These are phyloP conservation scores for Clarkia xantiana DNA, from an alignment of 345 rosid genomes.

Conservation along the genomic window DNA sequence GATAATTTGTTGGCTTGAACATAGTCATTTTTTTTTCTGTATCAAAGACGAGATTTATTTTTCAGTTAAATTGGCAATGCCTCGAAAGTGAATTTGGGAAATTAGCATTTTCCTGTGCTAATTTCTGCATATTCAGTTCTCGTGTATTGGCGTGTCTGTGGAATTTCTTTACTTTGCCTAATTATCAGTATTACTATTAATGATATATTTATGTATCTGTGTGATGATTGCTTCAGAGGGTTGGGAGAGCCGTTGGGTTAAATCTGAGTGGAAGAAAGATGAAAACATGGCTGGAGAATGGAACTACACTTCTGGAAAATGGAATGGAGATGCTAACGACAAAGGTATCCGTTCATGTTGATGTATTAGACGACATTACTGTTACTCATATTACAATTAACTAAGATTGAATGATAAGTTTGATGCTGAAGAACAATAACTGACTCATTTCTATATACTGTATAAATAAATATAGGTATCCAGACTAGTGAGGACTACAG, in stretches of 20 bases:
- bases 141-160: too few species aligned
- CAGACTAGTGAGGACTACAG: slow-evolving; percentile 96
- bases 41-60: too few species aligned
- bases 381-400: too few species aligned
- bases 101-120: background rate
- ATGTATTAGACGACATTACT: too few species aligned
- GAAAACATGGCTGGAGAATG: slow-evolving; percentile 79
- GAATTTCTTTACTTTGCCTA: background rate
- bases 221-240: slow-evolving; percentile 35
- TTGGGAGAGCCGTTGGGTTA: slow-evolving; percentile 87
- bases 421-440: too few species aligned
- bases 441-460: background rate
- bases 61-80: too few species aligned
- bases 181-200: background rate
- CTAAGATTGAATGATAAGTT: too few species aligned
- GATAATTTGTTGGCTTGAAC: too few species aligned
- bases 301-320: slow-evolving; percentile 83
- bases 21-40: too few species aligned
- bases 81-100: too few species aligned
- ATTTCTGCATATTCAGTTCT: background rate
- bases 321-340: slow-evolving; percentile 76
- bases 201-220: background rate
- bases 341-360: slow-evolving; percentile 39
- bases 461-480: slow-evolving; percentile 30
- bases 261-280: slow-evolving; percentile 87